Conservation (phyloP, 1,139 yeast genomes). For the Candida sanyaensis region DNA sequence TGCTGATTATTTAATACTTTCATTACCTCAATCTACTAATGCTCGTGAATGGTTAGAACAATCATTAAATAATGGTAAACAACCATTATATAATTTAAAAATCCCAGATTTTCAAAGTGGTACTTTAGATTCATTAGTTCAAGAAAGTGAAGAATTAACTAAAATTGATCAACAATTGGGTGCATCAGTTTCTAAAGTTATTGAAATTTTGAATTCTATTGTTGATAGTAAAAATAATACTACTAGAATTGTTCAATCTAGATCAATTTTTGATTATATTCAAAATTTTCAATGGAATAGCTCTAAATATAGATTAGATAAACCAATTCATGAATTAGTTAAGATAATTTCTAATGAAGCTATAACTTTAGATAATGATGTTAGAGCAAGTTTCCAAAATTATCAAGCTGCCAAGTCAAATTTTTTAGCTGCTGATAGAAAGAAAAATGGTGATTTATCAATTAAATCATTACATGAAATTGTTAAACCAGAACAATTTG, state of each 20-base stretch:
- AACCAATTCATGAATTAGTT: conserved; percentile 76
- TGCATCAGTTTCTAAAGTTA: conserved; percentile 66
- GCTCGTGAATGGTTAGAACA: conserved; percentile 47
- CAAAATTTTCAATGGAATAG: conserved; percentile 85
- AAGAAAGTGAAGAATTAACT: conserved; percentile 84
- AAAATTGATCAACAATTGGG: conserved; percentile 79
- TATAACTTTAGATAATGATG: conserved; percentile 78
- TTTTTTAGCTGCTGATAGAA: conserved; percentile 85
- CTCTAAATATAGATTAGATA: conserved; percentile 82
- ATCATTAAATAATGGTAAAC: conserved; percentile 45
- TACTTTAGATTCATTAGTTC: conserved; percentile 86
- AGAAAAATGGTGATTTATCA: conserved; percentile 89
- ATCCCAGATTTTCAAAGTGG: conserved; percentile 95
- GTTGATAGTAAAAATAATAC: conserved; percentile 36
- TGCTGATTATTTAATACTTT: conserved; percentile 50
- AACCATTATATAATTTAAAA: conserved; percentile 46
- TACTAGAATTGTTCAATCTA: conserved; percentile 41
- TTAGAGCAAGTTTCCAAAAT: conserved; percentile 64
- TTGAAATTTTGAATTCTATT: conserved; percentile 64
- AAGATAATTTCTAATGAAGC: conserved; percentile 75
- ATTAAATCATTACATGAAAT: conserved; percentile 89
- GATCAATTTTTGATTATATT: conserved; percentile 59
- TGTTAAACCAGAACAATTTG: conserved; percentile 82
- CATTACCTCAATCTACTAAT: conserved; percentile 53
- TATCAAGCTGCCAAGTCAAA: conserved; percentile 84